A percentile compares a stretch with the other conserved stretches of the same genome.
phyloP scores from a whole-genome alignment of 2,329 filamentous ascomycete genomes.

The Neonectria punicea region DNA sequence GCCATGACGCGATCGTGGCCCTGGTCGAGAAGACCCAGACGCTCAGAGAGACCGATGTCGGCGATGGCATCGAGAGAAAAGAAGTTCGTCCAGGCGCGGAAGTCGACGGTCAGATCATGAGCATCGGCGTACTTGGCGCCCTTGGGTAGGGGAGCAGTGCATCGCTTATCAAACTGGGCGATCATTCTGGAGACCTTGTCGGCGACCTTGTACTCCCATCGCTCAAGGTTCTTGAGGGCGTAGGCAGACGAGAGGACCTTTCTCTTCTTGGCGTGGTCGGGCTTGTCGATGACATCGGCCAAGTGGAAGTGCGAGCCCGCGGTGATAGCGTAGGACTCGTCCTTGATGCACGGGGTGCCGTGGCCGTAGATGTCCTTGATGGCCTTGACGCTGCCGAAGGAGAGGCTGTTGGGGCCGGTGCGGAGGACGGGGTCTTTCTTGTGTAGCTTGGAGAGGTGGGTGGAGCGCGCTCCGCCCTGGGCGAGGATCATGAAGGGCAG shows the following conservation, averaged over 20 bases:
- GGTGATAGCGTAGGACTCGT: conserved; percentile 55
- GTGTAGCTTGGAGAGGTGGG: conserved; percentile 59
- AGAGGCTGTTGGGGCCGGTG: conserved; percentile 39
- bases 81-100: conserved; percentile 61
- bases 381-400: conserved; percentile 38
- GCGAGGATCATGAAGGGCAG: conserved; percentile 33
- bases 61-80: conserved; percentile 67
- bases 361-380: conserved; percentile 54
- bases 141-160: conserved; percentile 50
- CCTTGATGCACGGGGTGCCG: conserved; percentile 61
- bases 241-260: conserved; percentile 62
- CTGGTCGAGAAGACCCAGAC: conserved; percentile 61
- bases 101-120: conserved; percentile 60
- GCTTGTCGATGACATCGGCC: conserved; percentile 62
- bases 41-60: conserved; percentile 63
- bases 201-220: conserved; percentile 65
- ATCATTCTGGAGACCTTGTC: conserved; percentile 60
- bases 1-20: conserved; percentile 58
- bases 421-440: conserved; percentile 50
- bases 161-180: conserved; percentile 54
- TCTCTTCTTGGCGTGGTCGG: conserved; percentile 62
- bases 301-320: conserved; percentile 62
- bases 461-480: conserved; percentile 53
- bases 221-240: conserved; percentile 63
- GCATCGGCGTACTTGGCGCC: conserved; percentile 36